Conservation (phyloP, 208 protist genomes). For the Borovskyia barvae region DNA sequence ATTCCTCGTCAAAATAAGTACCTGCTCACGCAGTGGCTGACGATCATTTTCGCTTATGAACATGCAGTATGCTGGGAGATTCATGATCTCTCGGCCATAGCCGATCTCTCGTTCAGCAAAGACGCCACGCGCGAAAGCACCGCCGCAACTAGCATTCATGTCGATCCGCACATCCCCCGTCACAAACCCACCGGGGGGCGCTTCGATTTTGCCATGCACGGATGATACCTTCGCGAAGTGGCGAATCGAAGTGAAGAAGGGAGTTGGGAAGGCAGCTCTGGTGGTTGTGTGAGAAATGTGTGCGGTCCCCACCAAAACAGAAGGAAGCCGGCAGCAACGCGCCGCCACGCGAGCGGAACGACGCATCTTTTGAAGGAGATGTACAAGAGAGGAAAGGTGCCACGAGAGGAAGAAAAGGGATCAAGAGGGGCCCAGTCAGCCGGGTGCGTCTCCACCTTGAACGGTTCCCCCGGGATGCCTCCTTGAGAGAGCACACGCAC, state of each 20-base stretch:
- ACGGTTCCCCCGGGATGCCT: too few relatives aligned
- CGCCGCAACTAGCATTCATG: constrained; percentile 73
- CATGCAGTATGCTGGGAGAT: constrained; percentile 73
- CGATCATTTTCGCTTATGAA: constrained; percentile 66
- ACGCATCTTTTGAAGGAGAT: too few relatives aligned
- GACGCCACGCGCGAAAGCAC: constrained; percentile 69
- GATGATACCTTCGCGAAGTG: constrained; percentile 64
- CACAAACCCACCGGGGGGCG: constrained; percentile 72
- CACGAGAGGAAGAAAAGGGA: neutral
- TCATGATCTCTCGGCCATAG: constrained; percentile 81
- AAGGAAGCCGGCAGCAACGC: too few relatives aligned
- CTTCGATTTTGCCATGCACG: constrained; percentile 56
- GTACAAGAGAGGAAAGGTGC: too few relatives aligned
- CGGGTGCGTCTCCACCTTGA: too few relatives aligned
- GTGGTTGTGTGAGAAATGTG: too few relatives aligned
- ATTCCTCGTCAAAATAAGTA: constrained; percentile 70
- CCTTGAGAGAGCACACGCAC: too few relatives aligned
- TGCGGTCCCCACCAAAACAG: too few relatives aligned
- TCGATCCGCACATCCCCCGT: constrained; percentile 74
- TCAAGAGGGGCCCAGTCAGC: neutral
- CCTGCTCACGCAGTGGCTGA: constrained; percentile 61
- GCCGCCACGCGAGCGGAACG: too few relatives aligned
- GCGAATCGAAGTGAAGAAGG: constrained; percentile 11
- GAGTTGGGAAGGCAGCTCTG: neutral
- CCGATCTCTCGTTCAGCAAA: constrained; percentile 74